Base-by-base conservation (phyloP, 2,329 filamentous ascomycete species). In the Ophiocordyceps camponoti-rufipedis region DNA sequence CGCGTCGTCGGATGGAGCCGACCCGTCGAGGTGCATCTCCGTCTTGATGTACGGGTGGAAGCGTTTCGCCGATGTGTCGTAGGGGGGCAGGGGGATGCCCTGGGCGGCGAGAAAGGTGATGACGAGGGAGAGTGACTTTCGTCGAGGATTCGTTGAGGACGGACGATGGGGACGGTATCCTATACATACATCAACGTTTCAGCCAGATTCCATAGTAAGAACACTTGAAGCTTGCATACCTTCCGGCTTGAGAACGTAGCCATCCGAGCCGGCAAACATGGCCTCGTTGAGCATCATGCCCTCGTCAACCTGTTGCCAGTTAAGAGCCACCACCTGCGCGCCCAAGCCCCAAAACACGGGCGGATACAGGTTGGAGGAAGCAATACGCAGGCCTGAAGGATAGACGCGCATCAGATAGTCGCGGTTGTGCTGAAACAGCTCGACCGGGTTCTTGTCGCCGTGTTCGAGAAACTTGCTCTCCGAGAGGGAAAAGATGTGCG, bases 281-380 rank as follows among this genome's bases (percentile, higher is more conserved):
- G 78, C 88, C 56, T 91, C 80, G 57, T 95, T 95, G 13, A 94
- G 72, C 89, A 95, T 95, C 80, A 93, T 93, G 31, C 85, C 87
- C 53, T 85, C 82, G 55, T 95, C 87, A 61, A 83, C 80, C 49
- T 80, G 81, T 62, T 96, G 88, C 85, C 88, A 96, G 63, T 95
- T 95, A 49, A 96, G 68, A 0, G 88, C 88, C 1, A 93, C 86
- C 53, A 95, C 81, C 61, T 95, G 88, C 3, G 93, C 81, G 13
- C 88, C 88, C 51, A 85, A 80, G 31, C 85, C 74, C 88, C 88
- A 95, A 62, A 88, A 91, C 4, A 81, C 71, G 1, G 78, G 75
- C 5, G 89, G 87, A 53, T 94, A 85, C 12, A 93, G 69, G 57
- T 95, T 96, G 1, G 85, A 91, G 0, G 85, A 94, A 48, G 76